Evolutionary conservation across 106 monocot genomes (phyloP).

Genomic region (Apostasia shenzhenica): DNA sequence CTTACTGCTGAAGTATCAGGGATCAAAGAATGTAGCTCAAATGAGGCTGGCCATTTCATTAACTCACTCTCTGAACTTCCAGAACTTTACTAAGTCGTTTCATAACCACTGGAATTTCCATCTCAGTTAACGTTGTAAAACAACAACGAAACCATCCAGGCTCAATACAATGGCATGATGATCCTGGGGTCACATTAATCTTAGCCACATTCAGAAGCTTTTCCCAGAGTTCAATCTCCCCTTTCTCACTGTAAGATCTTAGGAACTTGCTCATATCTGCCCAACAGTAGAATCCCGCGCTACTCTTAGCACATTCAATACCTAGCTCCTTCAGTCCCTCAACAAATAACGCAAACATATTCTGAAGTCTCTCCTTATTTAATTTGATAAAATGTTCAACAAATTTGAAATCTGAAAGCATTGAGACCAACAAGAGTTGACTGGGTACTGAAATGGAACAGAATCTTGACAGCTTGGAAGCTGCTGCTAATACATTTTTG

Average conservation of each 20-base stretch:
- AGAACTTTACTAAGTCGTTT: conserved; percentile 58
- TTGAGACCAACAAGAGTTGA: conserved; percentile 58
- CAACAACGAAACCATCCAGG: conserved; percentile 93
- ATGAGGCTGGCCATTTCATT: conserved; percentile 2
- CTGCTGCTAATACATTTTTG: conserved; percentile 59
- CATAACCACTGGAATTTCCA: conserved; percentile 82
- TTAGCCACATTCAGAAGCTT: conserved; percentile 63
- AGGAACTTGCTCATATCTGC: conserved; percentile 86
- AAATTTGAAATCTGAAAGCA: conserved; percentile 73
- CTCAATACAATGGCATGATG: conserved; percentile 89
- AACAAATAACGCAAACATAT: conserved; percentile 54
- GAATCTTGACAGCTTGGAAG: conserved; percentile 65
- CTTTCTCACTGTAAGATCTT: conserved; percentile 74
- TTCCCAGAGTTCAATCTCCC: conserved; percentile 87
- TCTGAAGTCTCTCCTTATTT: conserved; percentile 47
- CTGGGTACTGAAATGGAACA: conserved; percentile 67
- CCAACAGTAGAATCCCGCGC: conserved; percentile 90
- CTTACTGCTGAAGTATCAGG: too few species aligned
- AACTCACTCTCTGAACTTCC: neutral
- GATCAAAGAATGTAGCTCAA: neutral
- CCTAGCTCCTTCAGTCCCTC: conserved; percentile 72
- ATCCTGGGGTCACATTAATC: conserved; percentile 75
- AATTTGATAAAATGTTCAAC: conserved; percentile 34
- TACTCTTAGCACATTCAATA: conserved; percentile 51
- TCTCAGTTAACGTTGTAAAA: conserved; percentile 60